A percentile compares a stretch with the other conserved stretches of the same genome.
Conservation (phyloP, 208 protist species). For the Angomonas deanei region DNA sequence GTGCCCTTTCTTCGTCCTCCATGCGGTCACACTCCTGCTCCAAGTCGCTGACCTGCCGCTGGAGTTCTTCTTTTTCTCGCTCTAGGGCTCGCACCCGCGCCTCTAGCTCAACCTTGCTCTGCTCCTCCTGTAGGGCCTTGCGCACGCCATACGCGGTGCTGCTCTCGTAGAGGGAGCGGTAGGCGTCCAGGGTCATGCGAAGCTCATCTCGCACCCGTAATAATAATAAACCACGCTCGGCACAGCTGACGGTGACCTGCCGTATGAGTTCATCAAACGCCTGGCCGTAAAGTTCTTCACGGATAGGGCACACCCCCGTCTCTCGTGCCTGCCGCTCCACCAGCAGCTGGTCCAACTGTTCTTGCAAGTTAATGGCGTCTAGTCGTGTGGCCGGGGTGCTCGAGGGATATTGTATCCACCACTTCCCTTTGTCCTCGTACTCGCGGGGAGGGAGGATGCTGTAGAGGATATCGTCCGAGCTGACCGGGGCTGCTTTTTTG, state of each 20-base stretch:
- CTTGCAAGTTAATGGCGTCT: conserved; percentile 92
- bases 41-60: conserved; percentile 83
- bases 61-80: conserved; percentile 91
- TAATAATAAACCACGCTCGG: conserved; percentile 96
- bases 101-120: conserved; percentile 95
- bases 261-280: conserved; percentile 97
- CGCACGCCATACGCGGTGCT: conserved; percentile 95
- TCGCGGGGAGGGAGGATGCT: conserved; percentile 88
- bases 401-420: conserved; percentile 87
- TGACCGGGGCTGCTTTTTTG: conserved; percentile 23
- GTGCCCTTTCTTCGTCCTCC: conserved; percentile 89
- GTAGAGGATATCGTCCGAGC: conserved; percentile 89
- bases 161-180: conserved; percentile 82
- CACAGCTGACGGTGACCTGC: conserved; percentile 97
- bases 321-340: conserved; percentile 95
- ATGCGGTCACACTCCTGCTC: conserved; percentile 71
- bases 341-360: conserved; percentile 92
- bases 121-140: conserved; percentile 97
- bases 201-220: conserved; percentile 97
- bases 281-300: conserved; percentile 97
- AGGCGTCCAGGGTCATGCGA: conserved; percentile 81
- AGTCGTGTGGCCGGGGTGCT: conserved; percentile 84
- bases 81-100: conserved; percentile 89
- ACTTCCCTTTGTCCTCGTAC: conserved; percentile 79
- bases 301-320: conserved; percentile 97